These are phyloP conservation scores for Elaeis oleifera DNA, from an alignment of 202 grass and related monocot genomes.

Conservation along the genomic window DNA sequence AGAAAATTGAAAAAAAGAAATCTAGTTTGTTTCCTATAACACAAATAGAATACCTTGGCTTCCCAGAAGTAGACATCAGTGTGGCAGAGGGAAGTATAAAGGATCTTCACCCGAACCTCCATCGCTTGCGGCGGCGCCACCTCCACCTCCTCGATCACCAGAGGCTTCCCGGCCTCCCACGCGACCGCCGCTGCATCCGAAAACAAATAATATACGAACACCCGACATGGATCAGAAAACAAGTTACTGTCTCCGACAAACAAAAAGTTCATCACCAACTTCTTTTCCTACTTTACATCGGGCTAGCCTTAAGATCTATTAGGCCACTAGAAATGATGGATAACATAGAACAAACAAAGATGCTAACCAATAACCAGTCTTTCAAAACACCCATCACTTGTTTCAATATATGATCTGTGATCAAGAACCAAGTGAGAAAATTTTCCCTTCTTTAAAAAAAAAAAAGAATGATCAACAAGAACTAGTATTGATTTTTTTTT, in stretches of 20 bases:
- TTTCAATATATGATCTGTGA: too few relatives aligned
- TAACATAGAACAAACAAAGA: too few relatives aligned
- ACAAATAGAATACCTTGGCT: conserved; percentile 47
- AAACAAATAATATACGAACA: background rate
- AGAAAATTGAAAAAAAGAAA: background rate
- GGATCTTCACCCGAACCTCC: conserved; percentile 87
- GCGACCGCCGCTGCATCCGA: conserved; percentile 64
- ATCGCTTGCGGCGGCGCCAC: conserved; percentile 84
- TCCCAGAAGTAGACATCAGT: conserved; percentile 98
- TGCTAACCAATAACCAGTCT: too few relatives aligned
- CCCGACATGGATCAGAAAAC: too few relatives aligned
- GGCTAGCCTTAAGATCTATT: too few relatives aligned
- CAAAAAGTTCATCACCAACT: too few relatives aligned
- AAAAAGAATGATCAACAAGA: background rate
- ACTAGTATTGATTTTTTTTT: background rate
- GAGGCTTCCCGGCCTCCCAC: conserved; percentile 81
- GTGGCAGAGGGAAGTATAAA: conserved; percentile 81
- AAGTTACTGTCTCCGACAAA: too few relatives aligned
- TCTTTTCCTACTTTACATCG: too few relatives aligned
- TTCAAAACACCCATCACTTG: too few relatives aligned
- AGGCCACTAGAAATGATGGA: too few relatives aligned
- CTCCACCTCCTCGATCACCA: conserved; percentile 81
- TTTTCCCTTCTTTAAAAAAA: too few relatives aligned
- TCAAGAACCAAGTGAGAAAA: too few relatives aligned
- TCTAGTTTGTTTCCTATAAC: background rate